Evolutionary conservation across 257 asterid species (phyloP), one percentile per base, ranked within the genome.

Genomic region (Nicotiana tomentosiformis): DNA sequence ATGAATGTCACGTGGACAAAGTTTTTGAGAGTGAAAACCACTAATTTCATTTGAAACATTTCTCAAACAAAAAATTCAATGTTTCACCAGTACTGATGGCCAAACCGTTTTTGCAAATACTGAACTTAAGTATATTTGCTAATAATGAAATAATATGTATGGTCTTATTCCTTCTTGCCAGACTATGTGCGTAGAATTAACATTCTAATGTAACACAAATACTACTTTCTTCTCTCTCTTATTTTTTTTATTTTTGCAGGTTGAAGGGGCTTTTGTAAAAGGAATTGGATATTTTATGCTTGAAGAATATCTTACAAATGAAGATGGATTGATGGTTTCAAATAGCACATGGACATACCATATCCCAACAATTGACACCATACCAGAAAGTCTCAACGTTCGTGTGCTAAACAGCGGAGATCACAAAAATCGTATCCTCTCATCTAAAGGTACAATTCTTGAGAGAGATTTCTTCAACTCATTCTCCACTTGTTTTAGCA

Each of bases 241-340:
- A 16, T 16, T 55, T 16, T 17, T 57, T 17, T 16, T 6, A 17
- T 29, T 29, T 10, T 55, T 51, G 30, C 90, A 94, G 97, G 91
- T 91, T 82, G 98, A 94, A 88, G 98, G 97, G 43, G 94, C 98
- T 57, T 94, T 91, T 77, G 94, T 94, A 11, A 95, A 93, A 89
- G 98, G 98, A 55, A 76, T 94, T 10, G 98, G 98, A 62, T 93
- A 91, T 84, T 93, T 94, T 87, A 93, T 94, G 97, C 93, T 77
- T 20, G 97, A 94, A 91, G 98, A 94, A 82, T 94, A 90, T 88
- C 81, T 85, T 51, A 86, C 84, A 4, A 89, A 94, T 58, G 33
- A 82, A 10, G 89, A 94, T 70, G 98, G 97, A 85, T 66, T 86
- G 84, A 82, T 89, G 81, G 78, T 86, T 53, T 66, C 90, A 7